Evolutionary conservation across 352 stramenopile genomes (phyloP).

Genomic region (Albugo candida): DNA sequence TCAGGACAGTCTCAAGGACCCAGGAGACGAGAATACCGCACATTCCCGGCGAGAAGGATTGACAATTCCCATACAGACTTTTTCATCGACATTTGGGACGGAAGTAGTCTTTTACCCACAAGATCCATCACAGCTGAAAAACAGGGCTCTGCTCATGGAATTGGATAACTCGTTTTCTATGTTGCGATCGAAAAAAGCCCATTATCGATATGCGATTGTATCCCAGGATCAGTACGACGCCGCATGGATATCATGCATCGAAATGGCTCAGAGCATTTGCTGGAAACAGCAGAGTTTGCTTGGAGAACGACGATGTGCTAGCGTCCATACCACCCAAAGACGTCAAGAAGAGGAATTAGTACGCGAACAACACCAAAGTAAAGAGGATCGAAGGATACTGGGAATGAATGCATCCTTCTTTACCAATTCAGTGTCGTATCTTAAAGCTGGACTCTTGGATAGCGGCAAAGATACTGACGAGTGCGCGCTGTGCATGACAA

Average conservation of each 20-base stretch:
- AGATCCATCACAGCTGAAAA: background rate
- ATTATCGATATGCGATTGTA: slow-evolving; percentile 15
- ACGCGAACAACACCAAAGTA: slow-evolving; percentile 16
- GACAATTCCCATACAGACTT: slow-evolving; percentile 19
- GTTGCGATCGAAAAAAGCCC: slow-evolving; percentile 35
- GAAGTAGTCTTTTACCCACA: slow-evolving; percentile 22
- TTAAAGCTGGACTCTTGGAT: slow-evolving; percentile 27
- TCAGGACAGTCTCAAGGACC: too few relatives aligned
- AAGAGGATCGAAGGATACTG: slow-evolving; percentile 19
- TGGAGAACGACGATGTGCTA: slow-evolving; percentile 17
- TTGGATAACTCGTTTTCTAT: slow-evolving; percentile 56
- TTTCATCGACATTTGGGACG: slow-evolving; percentile 23
- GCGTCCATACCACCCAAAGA: too few relatives aligned
- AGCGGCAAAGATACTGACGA: too few relatives aligned
- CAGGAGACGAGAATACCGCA: too few relatives aligned
- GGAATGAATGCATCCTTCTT: slow-evolving; percentile 32
- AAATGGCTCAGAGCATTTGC: slow-evolving; percentile 48
- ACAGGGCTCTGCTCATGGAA: slow-evolving; percentile 7
- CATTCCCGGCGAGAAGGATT: slow-evolving; percentile 6
- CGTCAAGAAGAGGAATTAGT: slow-evolving; percentile 22
- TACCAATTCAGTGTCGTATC: slow-evolving; percentile 38
- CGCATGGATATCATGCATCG: slow-evolving; percentile 36
- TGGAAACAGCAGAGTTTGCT: slow-evolving; percentile 34
- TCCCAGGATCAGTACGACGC: slow-evolving; percentile 13
- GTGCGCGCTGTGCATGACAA: slow-evolving; percentile 27